phyloP scores from a whole-genome alignment of 2,329 filamentous ascomycete species.

The Alternaria brassicae region DNA sequence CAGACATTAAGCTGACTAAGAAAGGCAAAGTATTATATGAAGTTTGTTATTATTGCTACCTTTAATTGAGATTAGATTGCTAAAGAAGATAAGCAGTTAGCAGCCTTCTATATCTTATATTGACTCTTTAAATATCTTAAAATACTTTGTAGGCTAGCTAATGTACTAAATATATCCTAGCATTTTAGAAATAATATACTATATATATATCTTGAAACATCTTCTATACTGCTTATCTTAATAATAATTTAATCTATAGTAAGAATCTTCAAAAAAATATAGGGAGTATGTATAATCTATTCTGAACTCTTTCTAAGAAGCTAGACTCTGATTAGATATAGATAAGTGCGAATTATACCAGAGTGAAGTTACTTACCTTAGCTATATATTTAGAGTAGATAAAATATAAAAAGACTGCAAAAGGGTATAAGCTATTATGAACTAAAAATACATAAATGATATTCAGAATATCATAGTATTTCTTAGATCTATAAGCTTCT shows the following conservation, averaged over 20 bases:
- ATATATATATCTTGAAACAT: not conserved
- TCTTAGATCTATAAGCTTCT: no score
- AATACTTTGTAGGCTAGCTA: not conserved
- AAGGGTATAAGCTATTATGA: no score
- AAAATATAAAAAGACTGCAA: no score
- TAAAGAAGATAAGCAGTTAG: not conserved
- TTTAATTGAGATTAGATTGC: not conserved
- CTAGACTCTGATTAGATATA: no score
- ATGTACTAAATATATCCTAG: not conserved
- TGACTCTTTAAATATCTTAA: not conserved
- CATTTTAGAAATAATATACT: not conserved
- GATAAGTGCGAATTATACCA: no score
- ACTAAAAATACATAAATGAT: no score
- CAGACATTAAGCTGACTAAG: not conserved
- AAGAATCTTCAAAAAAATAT: no score
- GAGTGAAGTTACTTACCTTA: no score
- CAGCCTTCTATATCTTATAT: not conserved
- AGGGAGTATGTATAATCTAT: no score
- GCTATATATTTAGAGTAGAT: no score
- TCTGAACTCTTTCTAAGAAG: no score
- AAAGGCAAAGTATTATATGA: not conserved
- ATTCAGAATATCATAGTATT: no score
- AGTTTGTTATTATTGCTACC: not conserved
- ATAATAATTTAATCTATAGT: not conserved
- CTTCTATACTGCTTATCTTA: not conserved